Conservation (phyloP, 148 eudicot genomes). For the Chenopodium suecicum region DNA sequence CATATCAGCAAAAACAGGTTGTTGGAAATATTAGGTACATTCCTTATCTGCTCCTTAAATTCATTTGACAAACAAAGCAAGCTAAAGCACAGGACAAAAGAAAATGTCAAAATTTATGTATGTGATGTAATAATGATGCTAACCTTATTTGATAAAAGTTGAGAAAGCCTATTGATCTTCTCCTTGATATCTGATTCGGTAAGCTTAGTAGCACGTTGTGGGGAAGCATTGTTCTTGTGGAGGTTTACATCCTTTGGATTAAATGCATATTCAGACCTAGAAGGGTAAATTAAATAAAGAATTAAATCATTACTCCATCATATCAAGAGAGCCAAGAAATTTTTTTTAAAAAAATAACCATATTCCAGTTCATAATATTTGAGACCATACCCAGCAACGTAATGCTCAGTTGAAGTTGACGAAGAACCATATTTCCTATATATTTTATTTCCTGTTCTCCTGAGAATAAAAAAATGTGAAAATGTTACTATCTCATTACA, state of each 20-base stretch:
- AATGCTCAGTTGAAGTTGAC: slow-evolving; percentile 42
- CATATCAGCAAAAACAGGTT: not conserved
- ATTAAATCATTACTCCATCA: not conserved
- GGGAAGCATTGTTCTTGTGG: slow-evolving; percentile 36
- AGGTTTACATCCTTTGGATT: slow-evolving; percentile 72
- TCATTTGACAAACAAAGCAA: not conserved
- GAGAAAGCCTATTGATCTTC: slow-evolving; percentile 59
- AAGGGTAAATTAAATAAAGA: not conserved
- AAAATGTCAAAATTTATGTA: not conserved
- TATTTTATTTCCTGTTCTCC: slow-evolving; percentile 38
- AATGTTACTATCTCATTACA: not conserved
- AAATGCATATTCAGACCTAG: slow-evolving; percentile 74
- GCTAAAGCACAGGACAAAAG: not conserved
- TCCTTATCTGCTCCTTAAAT: no score
- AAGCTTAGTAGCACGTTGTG: slow-evolving; percentile 27
- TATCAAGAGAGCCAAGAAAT: not conserved
- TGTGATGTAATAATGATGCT: not conserved
- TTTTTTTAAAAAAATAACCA: not conserved
- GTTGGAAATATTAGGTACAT: not conserved
- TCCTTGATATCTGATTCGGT: slow-evolving; percentile 68
- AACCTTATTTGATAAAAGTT: slow-evolving; percentile 68
- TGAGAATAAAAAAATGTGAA: slow-evolving; percentile 25
- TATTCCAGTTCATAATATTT: not conserved
- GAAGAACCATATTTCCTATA: slow-evolving; percentile 39
- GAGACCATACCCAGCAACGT: slow-evolving; percentile 60